phyloP scores from a whole-genome alignment of 257 asterid species.

The Forsythia suspensa region DNA sequence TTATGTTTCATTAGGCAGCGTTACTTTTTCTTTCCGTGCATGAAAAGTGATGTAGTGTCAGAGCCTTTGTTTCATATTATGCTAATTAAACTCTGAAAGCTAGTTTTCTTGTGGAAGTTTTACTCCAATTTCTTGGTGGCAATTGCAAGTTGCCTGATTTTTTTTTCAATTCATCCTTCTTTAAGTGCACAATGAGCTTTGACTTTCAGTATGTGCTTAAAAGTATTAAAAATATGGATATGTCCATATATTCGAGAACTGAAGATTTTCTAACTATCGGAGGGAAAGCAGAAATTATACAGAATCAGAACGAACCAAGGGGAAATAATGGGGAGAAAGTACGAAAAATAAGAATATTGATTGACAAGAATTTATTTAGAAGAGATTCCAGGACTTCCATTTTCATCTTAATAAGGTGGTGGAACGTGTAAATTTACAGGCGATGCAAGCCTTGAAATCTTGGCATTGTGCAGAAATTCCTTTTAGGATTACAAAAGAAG shows the following conservation, averaged over 20 bases:
- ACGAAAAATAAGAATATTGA: neutral
- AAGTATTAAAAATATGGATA: neutral
- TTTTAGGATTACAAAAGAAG: neutral
- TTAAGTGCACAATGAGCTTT: neutral
- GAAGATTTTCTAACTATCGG: neutral
- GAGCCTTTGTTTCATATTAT: neutral
- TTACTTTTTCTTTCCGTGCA: neutral
- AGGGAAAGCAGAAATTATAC: neutral
- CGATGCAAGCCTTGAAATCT: neutral
- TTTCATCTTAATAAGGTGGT: neutral
- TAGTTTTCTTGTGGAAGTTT: neutral
- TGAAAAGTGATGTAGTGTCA: neutral
- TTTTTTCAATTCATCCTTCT: neutral
- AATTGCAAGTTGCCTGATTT: neutral
- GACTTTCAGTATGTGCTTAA: neutral
- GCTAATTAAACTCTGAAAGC: neutral
- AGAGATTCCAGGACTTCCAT: neutral
- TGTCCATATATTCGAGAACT: neutral
- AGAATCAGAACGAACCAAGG: neutral
- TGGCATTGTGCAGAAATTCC: neutral
- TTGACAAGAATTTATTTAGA: neutral
- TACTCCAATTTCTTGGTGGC: neutral
- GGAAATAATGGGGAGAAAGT: neutral
- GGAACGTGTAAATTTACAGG: neutral
- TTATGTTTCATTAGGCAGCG: neutral